Evolutionary conservation across 2,329 filamentous ascomycete genomes (phyloP), one percentile per base, ranked within the genome.

Genomic region (Phialocephala subalpina): DNA sequence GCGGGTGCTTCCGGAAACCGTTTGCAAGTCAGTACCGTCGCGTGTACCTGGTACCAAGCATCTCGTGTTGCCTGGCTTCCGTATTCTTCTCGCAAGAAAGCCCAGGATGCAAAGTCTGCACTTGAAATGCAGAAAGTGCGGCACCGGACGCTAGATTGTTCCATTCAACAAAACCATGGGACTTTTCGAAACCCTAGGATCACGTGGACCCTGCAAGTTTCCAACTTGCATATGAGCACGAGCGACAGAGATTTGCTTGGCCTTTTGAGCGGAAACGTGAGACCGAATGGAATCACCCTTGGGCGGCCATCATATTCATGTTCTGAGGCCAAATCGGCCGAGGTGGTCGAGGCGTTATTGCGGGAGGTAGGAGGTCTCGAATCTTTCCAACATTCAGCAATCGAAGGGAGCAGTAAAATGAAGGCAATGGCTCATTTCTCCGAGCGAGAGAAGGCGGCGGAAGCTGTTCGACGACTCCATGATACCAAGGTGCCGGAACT

Each of bases 401-500:
- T 52, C 1, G 18, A 40, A 11, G 60, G 58, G 20, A 64, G 58
- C 55, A 59, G n/a, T 33, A 64, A 80, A 2, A 64, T 79, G 20
- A 81, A 81, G 67, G 81, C 77, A 0, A 76, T 73, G 16, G 81
- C 78, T 0, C 71, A 73, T 1, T 85, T 83, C 53, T 22, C 72
- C 3, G 70, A 79, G 1, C 79, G 81, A 58, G 72, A 72, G 0
- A 75, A 81, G 45, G 82, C 82, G 0, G 69, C 69, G 49, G 68
- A 76, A 11, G 81, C 79, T 0, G 75, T 70, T 1, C 63, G 53
- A n/a, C 63, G 65, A 1, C 73, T 83, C 0, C 68, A 81, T 55
- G 64, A 75, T 4, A 73, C 25, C 7, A 60, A 57, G 2, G 47
- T 83, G 6, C 67, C 74, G 0, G 78, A 80, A 14, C 68, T 77